phyloP scores from a whole-genome alignment of 2,329 filamentous ascomycete genomes.

The Emergomyces orientalis region DNA sequence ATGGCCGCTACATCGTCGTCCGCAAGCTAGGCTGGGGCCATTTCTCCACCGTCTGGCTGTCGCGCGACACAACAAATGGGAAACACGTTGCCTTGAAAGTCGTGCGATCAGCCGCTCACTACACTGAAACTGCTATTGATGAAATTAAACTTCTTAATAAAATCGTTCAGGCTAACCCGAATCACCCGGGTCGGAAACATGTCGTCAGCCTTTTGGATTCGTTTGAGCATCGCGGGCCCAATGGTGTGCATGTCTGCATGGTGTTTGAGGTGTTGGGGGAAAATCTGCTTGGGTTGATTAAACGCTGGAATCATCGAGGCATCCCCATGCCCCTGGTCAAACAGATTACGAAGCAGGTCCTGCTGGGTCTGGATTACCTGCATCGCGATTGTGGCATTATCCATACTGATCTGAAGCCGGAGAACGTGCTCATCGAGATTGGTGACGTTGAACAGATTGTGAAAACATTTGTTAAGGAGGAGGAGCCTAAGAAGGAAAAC shows the following conservation, averaged over 20 bases:
- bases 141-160: constrained; percentile 97
- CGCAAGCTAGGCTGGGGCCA: constrained; percentile 97
- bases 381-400: constrained; percentile 98
- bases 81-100: constrained; percentile 98
- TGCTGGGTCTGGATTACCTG: constrained; percentile 89
- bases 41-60: constrained; percentile 91
- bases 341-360: constrained; percentile 96
- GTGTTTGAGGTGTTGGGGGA: constrained; percentile 96
- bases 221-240: constrained; percentile 94
- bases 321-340: constrained; percentile 96
- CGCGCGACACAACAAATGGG: constrained; percentile 72
- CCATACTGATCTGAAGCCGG: constrained; percentile 93
- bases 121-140: constrained; percentile 96
- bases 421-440: constrained; percentile 98
- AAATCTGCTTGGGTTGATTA: constrained; percentile 89
- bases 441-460: constrained; percentile 98
- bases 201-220: constrained; percentile 94
- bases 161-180: constrained; percentile 89
- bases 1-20: constrained; percentile 91
- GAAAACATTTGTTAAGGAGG: constrained; percentile 85
- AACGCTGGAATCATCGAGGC: constrained; percentile 95
- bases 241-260: constrained; percentile 97
- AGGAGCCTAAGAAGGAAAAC: constrained; percentile 53
- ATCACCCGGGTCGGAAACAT: constrained; percentile 87
- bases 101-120: constrained; percentile 92